These are phyloP conservation scores for Emergomyces pasteurianus DNA, from an alignment of 2,329 filamentous ascomycete genomes.

Conservation along the genomic window DNA sequence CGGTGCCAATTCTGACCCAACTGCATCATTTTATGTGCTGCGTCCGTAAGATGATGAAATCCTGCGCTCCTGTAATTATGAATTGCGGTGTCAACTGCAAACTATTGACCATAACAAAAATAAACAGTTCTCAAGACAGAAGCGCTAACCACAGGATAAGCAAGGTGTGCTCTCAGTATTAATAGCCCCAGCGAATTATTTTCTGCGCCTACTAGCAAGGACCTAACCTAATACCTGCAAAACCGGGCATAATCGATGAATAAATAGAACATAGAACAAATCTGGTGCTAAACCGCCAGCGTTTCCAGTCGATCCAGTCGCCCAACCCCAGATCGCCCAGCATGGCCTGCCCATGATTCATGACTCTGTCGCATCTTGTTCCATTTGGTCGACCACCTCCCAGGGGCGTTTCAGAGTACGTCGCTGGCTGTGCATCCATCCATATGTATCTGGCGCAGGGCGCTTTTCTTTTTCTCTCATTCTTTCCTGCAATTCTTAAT, in stretches of 20 bases:
- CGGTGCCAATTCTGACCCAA: not conserved
- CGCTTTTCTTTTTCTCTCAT: slow-evolving; percentile 2
- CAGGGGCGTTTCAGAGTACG: slow-evolving; percentile 3
- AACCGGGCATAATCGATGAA: not conserved
- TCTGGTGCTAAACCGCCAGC: not conserved
- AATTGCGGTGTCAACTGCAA: not conserved
- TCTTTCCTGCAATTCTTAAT: not conserved
- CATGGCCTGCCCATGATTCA: not conserved
- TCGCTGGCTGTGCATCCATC: not conserved
- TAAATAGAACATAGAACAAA: not conserved
- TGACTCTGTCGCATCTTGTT: not conserved
- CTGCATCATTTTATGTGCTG: not conserved
- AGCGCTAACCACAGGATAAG: too few species aligned
- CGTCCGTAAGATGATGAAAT: not conserved
- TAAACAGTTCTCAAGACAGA: not conserved
- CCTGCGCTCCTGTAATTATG: not conserved
- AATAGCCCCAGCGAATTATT: not conserved
- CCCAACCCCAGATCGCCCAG: slow-evolving; percentile 1
- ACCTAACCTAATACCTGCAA: not conserved
- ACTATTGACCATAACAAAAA: not conserved
- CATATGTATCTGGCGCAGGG: slow-evolving; percentile 6
- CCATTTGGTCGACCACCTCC: not conserved
- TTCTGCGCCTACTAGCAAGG: not conserved
- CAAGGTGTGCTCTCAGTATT: not conserved
- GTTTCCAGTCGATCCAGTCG: slow-evolving; percentile 3